These are phyloP conservation scores for Rhizopus arrhizus DNA, from an alignment of 371 early-diverging fungal genomes.

Conservation along the genomic window DNA sequence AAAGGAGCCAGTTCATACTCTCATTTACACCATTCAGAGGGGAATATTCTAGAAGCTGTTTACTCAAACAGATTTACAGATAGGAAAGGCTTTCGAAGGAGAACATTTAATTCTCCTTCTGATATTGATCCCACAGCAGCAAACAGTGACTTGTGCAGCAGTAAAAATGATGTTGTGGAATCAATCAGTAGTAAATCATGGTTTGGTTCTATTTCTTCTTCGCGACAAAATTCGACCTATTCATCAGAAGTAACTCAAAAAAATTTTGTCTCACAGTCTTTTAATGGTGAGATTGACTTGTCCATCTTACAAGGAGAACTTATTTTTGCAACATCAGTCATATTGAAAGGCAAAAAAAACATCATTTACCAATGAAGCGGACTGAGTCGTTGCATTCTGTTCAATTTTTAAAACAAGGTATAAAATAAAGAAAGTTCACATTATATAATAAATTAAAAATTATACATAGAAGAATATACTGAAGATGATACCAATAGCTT, in stretches of 20 bases:
- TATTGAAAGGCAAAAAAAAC: constrained; percentile 12
- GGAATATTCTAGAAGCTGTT: neutral
- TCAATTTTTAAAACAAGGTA: constrained; percentile 19
- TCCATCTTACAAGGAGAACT: constrained; percentile 23
- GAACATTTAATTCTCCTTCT: constrained; percentile 46
- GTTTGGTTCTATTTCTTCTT: constrained; percentile 38
- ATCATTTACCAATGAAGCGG: neutral
- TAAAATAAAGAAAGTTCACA: neutral
- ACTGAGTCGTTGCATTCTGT: constrained; percentile 7
- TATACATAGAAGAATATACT: neutral
- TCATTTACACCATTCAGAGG: constrained; percentile 8
- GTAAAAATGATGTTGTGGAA: constrained; percentile 11
- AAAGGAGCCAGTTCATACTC: too few species aligned
- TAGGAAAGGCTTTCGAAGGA: constrained; percentile 32
- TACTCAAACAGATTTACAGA: constrained; percentile 4
- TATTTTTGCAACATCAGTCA: constrained; percentile 31
- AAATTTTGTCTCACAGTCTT: constrained; percentile 22
- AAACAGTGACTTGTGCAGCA: neutral
- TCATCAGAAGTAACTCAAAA: constrained; percentile 28
- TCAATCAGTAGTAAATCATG: constrained; percentile 31
- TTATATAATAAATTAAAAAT: neutral
- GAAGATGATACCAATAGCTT: neutral
- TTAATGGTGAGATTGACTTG: constrained; percentile 25
- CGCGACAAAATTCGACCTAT: constrained; percentile 24
- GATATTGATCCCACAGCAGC: constrained; percentile 6